A percentile compares a stretch with the other conserved stretches of the same genome.
Evolutionary conservation across 2,329 filamentous ascomycete genomes (phyloP).

Genomic region (Monilinia aucupariae): DNA sequence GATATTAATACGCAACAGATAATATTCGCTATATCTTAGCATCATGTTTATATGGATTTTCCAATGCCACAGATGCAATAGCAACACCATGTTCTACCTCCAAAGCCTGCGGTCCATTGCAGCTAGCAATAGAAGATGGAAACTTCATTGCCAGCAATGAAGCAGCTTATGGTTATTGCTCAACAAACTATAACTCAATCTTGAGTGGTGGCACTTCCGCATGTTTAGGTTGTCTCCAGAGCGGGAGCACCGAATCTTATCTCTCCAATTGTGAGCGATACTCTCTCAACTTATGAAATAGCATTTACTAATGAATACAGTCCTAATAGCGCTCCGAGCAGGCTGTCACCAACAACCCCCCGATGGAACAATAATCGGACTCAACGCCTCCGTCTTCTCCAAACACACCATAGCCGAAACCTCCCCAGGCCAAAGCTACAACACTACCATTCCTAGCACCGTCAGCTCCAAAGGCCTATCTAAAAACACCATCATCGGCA

Average conservation of each 20-base stretch:
- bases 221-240: constrained; percentile 22
- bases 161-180: constrained; percentile 30
- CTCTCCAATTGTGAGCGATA: constrained; percentile 24
- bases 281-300: not conserved
- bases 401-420: constrained; percentile 25
- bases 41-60: constrained; percentile 29
- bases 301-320: not conserved
- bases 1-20: constrained; percentile 22
- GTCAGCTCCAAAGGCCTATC: constrained; percentile 20
- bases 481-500: constrained; percentile 27
- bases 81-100: constrained; percentile 28
- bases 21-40: constrained; percentile 32
- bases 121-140: constrained; percentile 26
- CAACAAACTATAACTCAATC: constrained; percentile 24
- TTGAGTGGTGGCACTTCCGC: constrained; percentile 8
- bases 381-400: constrained; percentile 30
- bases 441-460: constrained; percentile 2
- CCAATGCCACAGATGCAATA: constrained; percentile 25
- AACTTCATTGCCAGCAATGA: constrained; percentile 23
- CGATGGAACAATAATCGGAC: constrained; percentile 23
- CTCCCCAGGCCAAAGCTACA: constrained; percentile 20
- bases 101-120: constrained; percentile 27
- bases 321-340: constrained; percentile 17
- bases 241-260: constrained; percentile 17
- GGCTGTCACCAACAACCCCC: constrained; percentile 30